Conservation (phyloP, 148 eudicot genomes). For the Spergularia marina region DNA sequence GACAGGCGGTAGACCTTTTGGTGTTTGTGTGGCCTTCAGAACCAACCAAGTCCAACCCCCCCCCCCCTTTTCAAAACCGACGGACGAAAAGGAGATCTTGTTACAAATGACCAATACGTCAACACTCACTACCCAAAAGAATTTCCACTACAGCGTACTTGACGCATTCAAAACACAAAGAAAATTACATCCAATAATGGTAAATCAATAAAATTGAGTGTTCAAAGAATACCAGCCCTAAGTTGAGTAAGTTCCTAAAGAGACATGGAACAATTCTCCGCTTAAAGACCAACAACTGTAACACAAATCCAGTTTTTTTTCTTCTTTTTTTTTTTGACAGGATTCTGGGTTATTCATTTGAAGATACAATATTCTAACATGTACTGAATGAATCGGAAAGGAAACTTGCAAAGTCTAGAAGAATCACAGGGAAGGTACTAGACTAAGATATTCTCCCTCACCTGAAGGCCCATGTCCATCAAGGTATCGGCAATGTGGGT, state of each 20-base stretch:
- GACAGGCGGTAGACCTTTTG: slow-evolving; percentile 1
- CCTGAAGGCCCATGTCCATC: slow-evolving; percentile 79
- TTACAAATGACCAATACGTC: no score
- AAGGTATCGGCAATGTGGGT: slow-evolving; percentile 79
- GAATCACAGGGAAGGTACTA: neutral
- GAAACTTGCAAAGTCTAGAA: neutral
- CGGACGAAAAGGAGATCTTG: no score
- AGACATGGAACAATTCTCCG: neutral
- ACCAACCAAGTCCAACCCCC: neutral
- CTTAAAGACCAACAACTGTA: neutral
- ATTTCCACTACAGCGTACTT: no score
- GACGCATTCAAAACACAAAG: neutral
- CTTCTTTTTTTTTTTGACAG: neutral
- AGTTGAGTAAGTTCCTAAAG: neutral
- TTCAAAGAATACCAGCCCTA: neutral
- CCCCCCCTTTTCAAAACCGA: no score
- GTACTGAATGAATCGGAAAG: neutral
- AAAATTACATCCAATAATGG: neutral
- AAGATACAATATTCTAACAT: neutral
- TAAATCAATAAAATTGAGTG: neutral
- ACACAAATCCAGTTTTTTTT: no score
- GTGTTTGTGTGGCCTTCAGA: neutral
- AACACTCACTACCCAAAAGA: no score
- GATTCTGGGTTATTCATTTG: neutral
- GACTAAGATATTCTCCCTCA: slow-evolving; percentile 25